These are phyloP conservation scores for Graphilbum ipis-grandicollis DNA, from an alignment of 2,329 filamentous ascomycete species.

Conservation along the genomic window DNA sequence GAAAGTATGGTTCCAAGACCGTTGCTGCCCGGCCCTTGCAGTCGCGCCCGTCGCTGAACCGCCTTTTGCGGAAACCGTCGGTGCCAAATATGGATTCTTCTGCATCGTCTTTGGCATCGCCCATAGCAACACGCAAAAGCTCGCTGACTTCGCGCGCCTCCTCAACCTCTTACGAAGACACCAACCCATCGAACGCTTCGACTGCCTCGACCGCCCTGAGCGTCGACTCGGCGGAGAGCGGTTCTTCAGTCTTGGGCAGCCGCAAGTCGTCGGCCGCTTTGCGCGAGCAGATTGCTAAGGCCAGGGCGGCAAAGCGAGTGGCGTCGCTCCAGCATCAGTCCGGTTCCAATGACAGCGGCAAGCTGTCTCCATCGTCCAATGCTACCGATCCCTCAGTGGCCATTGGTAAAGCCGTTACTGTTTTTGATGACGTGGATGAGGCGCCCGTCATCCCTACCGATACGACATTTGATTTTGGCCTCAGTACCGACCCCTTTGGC, in stretches of 20 bases:
- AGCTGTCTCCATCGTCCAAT: too few relatives aligned
- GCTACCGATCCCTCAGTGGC: background rate
- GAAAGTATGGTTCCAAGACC: conserved; percentile 24
- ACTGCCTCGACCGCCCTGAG: conserved; percentile 20
- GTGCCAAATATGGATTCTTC: conserved; percentile 20
- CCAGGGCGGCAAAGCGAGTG: conserved; percentile 62
- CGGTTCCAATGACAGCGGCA: too few relatives aligned
- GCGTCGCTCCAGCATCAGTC: conserved; percentile 12
- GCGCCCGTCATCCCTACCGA: conserved; percentile 28
- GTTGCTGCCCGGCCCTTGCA: conserved; percentile 27
- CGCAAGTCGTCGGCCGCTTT: conserved; percentile 63
- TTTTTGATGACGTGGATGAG: conserved; percentile 9
- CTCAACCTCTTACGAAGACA: conserved; percentile 19
- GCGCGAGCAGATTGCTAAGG: conserved; percentile 82
- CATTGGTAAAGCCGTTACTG: background rate
- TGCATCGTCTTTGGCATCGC: conserved; percentile 4
- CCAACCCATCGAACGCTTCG: conserved; percentile 19
- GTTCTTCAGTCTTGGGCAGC: conserved; percentile 9
- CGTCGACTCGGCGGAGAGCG: conserved; percentile 13
- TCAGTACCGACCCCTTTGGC: conserved; percentile 53
- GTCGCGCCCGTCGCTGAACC: conserved; percentile 32
- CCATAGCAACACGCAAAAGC: conserved; percentile 19
- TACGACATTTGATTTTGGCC: conserved; percentile 38
- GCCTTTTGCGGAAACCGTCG: conserved; percentile 38
- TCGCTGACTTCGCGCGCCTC: conserved; percentile 22